These are phyloP conservation scores for Suhomyces tanzawaensis DNA, from an alignment of 805 yeast species.

Conservation along the genomic window DNA sequence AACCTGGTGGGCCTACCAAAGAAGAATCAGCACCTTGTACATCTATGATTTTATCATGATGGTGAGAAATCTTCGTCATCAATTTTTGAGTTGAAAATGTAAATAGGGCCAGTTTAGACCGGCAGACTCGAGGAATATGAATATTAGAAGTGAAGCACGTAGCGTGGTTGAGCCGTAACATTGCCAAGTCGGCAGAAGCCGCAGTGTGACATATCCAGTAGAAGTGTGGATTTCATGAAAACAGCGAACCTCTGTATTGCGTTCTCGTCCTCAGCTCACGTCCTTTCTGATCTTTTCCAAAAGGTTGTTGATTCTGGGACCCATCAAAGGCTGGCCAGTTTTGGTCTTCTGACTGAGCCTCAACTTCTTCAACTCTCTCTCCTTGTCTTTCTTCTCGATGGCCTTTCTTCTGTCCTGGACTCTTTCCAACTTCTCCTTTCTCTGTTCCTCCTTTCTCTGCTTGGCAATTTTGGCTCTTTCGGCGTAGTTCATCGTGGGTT, in stretches of 20 bases:
- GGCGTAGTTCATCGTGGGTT: conserved; percentile 38
- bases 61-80: conserved; percentile 10
- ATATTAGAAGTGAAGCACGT: too few species aligned
- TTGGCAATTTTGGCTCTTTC: conserved; percentile 46
- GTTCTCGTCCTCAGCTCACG: background rate
- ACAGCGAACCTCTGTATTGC: background rate
- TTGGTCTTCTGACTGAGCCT: conserved; percentile 51
- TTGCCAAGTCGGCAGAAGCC: too few species aligned
- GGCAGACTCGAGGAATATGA: too few species aligned
- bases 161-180: too few species aligned
- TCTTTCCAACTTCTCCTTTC: conserved; percentile 36
- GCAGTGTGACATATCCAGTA: too few species aligned
- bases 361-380: conserved; percentile 45
- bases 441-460: conserved; percentile 44
- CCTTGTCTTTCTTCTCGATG: conserved; percentile 35
- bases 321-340: conserved; percentile 88
- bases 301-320: conserved; percentile 76
- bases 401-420: conserved; percentile 37
- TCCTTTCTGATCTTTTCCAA: conserved; percentile 62
- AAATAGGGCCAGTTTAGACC: too few species aligned
- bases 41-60: conserved; percentile 34
- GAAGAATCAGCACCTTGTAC: conserved; percentile 29
- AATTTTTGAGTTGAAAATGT: too few species aligned
- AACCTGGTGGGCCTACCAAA: conserved; percentile 36
- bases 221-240: too few species aligned